Conservation (phyloP, 2,329 filamentous ascomycete species). For the Botrytis pseudocinerea region DNA sequence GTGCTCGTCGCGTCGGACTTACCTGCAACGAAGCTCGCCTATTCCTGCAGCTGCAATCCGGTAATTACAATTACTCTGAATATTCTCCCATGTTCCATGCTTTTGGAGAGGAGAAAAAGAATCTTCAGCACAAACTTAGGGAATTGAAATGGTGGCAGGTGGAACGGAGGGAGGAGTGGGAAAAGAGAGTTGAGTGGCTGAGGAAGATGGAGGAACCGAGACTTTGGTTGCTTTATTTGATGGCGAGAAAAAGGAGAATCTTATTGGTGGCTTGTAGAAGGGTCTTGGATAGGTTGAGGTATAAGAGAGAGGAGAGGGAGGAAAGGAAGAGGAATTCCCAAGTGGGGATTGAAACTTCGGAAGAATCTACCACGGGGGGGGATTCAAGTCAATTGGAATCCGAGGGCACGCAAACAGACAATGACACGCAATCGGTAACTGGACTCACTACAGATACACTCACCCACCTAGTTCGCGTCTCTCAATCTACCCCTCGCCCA, state of each 20-base stretch:
- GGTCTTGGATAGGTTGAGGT: slow-evolving; percentile 26
- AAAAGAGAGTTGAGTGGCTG: slow-evolving; percentile 32
- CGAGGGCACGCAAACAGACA: neutral
- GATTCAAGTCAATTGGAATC: neutral
- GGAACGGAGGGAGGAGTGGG: slow-evolving; percentile 28
- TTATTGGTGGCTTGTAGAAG: slow-evolving; percentile 26
- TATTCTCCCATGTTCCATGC: slow-evolving; percentile 33
- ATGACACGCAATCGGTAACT: neutral
- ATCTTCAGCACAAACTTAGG: slow-evolving; percentile 26
- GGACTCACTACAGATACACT: neutral
- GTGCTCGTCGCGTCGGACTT: slow-evolving; percentile 32
- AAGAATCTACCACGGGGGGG: neutral
- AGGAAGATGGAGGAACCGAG: slow-evolving; percentile 33
- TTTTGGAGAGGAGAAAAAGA: slow-evolving; percentile 30
- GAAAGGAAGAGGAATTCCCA: slow-evolving; percentile 22
- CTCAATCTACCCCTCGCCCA: neutral
- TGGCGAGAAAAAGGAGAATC: slow-evolving; percentile 33
- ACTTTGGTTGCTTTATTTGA: slow-evolving; percentile 33
- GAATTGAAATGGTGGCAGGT: slow-evolving; percentile 30
- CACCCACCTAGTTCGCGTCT: neutral
- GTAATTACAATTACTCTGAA: slow-evolving; percentile 32
- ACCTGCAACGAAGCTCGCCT: slow-evolving; percentile 32
- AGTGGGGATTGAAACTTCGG: neutral
- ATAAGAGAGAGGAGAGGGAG: slow-evolving; percentile 25
- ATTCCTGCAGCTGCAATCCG: slow-evolving; percentile 30